Evolutionary conservation across 78 protist species (phyloP).

Genomic region (Dictyostelium brefeldianum): DNA sequence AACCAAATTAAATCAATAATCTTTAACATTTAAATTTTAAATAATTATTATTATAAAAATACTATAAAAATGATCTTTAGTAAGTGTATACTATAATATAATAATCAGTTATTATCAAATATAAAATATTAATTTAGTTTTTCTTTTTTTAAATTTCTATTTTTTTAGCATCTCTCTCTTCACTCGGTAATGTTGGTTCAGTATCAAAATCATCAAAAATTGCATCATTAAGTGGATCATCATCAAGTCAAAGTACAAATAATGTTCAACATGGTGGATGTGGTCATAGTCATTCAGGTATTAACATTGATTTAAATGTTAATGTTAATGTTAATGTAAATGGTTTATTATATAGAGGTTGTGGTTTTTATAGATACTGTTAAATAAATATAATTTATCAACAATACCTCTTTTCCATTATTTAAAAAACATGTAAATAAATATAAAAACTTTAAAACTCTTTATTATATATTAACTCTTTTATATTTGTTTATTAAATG

Average conservation of each 20-base stretch:
- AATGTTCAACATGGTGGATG: background rate
- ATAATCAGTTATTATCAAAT: background rate
- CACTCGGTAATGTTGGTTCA: background rate
- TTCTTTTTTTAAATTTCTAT: background rate
- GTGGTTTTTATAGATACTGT: too few species aligned
- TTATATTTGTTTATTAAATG: too few species aligned
- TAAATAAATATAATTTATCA: too few species aligned
- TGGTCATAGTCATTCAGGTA: background rate
- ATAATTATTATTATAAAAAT: background rate
- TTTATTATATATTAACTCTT: too few species aligned
- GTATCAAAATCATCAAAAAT: constrained; percentile 1
- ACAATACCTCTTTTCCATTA: too few species aligned
- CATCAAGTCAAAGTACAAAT: background rate
- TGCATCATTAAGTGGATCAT: background rate
- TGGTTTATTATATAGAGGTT: too few species aligned
- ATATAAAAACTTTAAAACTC: too few species aligned
- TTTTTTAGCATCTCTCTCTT: background rate
- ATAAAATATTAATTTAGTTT: too few species aligned
- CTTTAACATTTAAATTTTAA: background rate
- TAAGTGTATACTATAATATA: background rate
- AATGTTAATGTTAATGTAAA: too few species aligned
- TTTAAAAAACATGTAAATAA: too few species aligned
- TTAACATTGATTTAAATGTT: too few species aligned
- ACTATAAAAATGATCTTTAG: background rate
- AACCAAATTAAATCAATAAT: background rate